Base-by-base conservation (phyloP, 1,139 yeast genomes). In the Magnusiomyces magnusii region DNA sequence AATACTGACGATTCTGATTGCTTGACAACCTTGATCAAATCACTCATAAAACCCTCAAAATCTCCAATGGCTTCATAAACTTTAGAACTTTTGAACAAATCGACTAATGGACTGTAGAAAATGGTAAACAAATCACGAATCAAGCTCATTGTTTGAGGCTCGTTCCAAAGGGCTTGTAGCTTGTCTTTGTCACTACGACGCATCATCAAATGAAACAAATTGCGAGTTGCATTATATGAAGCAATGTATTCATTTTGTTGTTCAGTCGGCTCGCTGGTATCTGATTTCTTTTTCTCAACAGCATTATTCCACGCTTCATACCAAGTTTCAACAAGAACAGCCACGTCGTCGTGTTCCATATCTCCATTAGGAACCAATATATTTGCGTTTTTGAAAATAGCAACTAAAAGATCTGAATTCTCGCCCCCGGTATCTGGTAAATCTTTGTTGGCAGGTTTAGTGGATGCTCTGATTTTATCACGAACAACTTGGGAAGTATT, bases 21-120 rank as follows among this genome's bases (percentile, higher is more conserved):
- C 54, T 76, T 78, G 49, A 82, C 77, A 49, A 83, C 76, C 2
- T 68, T 69, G 58, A 92, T 76, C 67, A 91, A 73, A 66, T 91
- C 97, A 64, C 80, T 80, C 80, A 86, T 80, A 66, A 91, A 92
- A 56, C 73, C 75, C 64, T 89, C 91, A 63, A 87, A 81, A 62
- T 87, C 87, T 42, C 80, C 83, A 62, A 92, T 81, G 15, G 92
- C 90, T 49, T 86, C 72, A 66, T 90, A 89, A 62, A 92, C 80
- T 62, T 86, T 84, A 28, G 96, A 90, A 57, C 83, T 81, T 61
- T 86, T 84, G 73, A 92, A 87, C 1, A 92, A 78, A 51, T 79
- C 80, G 63, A 91, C 87, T 68, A 92, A 75, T 0, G 97, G 97
- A 63, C 88, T 90, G 70, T 91, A 91, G 65, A 92, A 87, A 59